Evolutionary conservation across 1,139 yeast genomes (phyloP), one percentile per base, ranked within the genome.

Genomic region (Eremothecium cymbalariae): DNA sequence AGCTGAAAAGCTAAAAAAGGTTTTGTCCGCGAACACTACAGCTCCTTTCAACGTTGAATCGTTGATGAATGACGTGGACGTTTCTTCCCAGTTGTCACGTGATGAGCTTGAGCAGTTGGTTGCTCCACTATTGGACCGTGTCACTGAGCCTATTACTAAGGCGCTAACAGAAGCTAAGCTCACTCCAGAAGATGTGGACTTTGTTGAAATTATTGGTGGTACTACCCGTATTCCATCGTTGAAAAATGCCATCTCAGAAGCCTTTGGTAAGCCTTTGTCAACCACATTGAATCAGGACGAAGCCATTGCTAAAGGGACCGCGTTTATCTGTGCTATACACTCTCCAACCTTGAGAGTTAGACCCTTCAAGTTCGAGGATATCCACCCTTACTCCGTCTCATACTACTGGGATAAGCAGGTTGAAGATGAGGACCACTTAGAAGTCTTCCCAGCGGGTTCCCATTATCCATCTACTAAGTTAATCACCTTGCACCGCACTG

Each of bases 241-340:
- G 62, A 90, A 90, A 74, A 73, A 77, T 51, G 80, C 74, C 60
- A 72, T 90, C 53, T 55, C 80, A 50, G 83, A 81, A 59, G 70
- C 83, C 46, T 85, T 90, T 60, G 86, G 84, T 59, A 85, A 85
- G 72, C 80, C 70, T 52, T 73, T 90, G 59, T 84, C 96, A 29
- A 83, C 84, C 70, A 93, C 97, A 52, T 77, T 93, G 67, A 90
- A 93, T 74, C 97, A 88, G 70, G 99, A 90, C 61, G 99, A 90
- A 73, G 96, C 98, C 45, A 81, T 88, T 62, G 97, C 98, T 43
- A 83, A 93, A 65, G 99, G 99, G 71, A 94, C 95, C 52, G 96
- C 99, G 37, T 93, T 90, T 67, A 84, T 93, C 57, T 90, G 98
- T 66, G 99, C 98, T 52, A 84, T 88, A 67, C 97, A 88, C 73